phyloP scores from a whole-genome alignment of 192 early-diverging fungal genomes.

The Backusella luteola region DNA sequence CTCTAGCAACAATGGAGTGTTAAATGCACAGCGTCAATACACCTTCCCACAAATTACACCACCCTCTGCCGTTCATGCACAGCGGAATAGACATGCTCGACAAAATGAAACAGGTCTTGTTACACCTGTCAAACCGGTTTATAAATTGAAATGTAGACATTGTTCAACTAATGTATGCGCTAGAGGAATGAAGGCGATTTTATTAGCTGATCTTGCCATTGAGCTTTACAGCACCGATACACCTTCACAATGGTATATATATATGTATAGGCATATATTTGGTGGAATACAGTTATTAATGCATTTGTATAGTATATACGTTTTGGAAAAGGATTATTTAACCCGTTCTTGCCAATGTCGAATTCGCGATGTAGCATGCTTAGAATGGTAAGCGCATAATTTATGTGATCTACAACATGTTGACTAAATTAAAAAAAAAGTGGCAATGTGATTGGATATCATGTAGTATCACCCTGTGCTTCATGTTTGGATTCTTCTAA shows the following conservation, averaged over 20 bases:
- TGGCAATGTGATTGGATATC: slow-evolving; percentile 72
- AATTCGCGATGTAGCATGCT: slow-evolving; percentile 78
- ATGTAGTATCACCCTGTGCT: slow-evolving; percentile 68
- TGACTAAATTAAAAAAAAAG: slow-evolving; percentile 10
- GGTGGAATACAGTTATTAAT: background rate
- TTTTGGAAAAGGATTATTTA: slow-evolving; percentile 79
- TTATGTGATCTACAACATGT: background rate
- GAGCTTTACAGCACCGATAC: slow-evolving; percentile 77
- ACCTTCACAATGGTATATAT: slow-evolving; percentile 60
- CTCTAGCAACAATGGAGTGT: background rate
- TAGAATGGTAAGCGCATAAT: slow-evolving; percentile 58
- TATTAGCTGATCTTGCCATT: slow-evolving; percentile 71
- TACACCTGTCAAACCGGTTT: slow-evolving; percentile 65
- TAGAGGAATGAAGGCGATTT: slow-evolving; percentile 82
- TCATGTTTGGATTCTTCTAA: slow-evolving; percentile 55
- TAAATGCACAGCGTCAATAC: background rate
- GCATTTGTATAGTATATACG: slow-evolving; percentile 52
- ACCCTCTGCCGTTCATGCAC: slow-evolving; percentile 1
- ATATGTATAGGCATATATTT: slow-evolving; percentile 4
- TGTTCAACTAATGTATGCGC: slow-evolving; percentile 60
- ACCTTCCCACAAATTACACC: slow-evolving; percentile 3
- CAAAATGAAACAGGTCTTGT: slow-evolving; percentile 1
- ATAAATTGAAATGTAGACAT: slow-evolving; percentile 64
- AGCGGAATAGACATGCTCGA: background rate
- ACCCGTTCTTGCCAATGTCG: slow-evolving; percentile 75